These are phyloP conservation scores for Medakamo hakoo DNA, from an alignment of 139 green algal species.

Conservation along the genomic window DNA sequence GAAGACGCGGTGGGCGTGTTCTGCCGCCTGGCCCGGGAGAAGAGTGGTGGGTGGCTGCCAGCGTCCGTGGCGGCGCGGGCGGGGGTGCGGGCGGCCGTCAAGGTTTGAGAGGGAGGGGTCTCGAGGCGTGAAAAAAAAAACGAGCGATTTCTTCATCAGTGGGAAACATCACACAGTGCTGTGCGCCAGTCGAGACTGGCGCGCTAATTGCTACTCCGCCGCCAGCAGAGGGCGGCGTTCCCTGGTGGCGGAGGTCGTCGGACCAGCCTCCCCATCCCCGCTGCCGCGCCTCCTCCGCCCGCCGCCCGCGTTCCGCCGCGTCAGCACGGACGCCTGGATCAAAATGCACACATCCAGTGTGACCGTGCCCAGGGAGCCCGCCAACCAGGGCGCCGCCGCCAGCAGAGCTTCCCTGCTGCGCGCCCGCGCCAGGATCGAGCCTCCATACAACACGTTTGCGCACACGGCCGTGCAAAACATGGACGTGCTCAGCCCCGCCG, in stretches of 20 bases:
- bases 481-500: slow-evolving; percentile 46
- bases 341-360: slow-evolving; percentile 59
- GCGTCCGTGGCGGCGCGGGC: slow-evolving; percentile 24
- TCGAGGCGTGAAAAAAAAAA: not conserved
- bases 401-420: slow-evolving; percentile 21
- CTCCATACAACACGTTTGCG: slow-evolving; percentile 63
- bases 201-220: no score
- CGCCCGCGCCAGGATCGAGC: slow-evolving; percentile 53
- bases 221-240: no score
- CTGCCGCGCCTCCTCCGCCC: not conserved
- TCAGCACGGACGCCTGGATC: slow-evolving; percentile 20
- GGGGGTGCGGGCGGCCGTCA: not conserved
- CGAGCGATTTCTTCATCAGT: not conserved
- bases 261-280: no score
- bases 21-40: slow-evolving; percentile 65
- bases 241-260: no score
- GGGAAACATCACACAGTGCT: no score
- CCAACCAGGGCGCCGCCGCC: slow-evolving; percentile 62
- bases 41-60: no score
- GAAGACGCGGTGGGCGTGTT: slow-evolving; percentile 80
- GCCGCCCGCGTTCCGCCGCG: not conserved
- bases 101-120: not conserved
- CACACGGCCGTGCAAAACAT: slow-evolving; percentile 70
- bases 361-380: slow-evolving; percentile 68
- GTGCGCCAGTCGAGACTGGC: no score